Evolutionary conservation across 2,329 filamentous ascomycete genomes (phyloP), one percentile per base, ranked within the genome.

Genomic region (Tothia fuscella): DNA sequence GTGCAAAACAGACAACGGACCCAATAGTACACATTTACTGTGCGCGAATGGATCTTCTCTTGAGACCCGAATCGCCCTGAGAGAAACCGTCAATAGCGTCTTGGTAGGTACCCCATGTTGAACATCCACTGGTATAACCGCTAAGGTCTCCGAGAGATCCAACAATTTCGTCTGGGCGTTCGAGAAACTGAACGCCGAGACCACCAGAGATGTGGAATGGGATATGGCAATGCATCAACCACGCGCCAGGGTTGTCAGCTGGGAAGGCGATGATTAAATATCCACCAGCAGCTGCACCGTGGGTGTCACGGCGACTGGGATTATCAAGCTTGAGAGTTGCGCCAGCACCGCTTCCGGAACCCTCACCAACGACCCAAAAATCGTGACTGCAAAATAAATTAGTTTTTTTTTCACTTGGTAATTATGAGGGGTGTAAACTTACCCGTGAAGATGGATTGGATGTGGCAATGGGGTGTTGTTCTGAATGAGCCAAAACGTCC

Each of bases 231-330:
- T 47, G 45, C 45, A 47, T 46, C 17, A 55, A 44, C 57, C 57
- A 60, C 2, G 54, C 53, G 6, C 72, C 72, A 0, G 72, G 70
- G 51, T 74, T 74, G 37, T 65, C 60, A 2, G 67, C 65, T 45
- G 57, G 53, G 56, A 74, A 73, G 16, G 71, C 69, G 22, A 76
- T 53, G 13, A 72, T 66, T 7, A 61, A 61, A 48, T 66, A 65
- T 12, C 57, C 58, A 9, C 42, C 38, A 5, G 41, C 47, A 1
- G 54, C 57, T 7, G 59, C 47, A 22, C 51, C 51, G 12, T 52
- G 52, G 6, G 53, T 52, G 46, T 62, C 58, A 14, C 59, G 50
- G 3, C 57, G 50, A 6, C 51, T 47, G 12, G 58, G 58, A 42
- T 60, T 58, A 30, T 50, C 42, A 20, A 55, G 48, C 25, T 56